Percentiles rank a stretch among this genome's conserved stretches.
Conservation (phyloP, 108 stramenopile species). For the Skeletonema menzelii region DNA sequence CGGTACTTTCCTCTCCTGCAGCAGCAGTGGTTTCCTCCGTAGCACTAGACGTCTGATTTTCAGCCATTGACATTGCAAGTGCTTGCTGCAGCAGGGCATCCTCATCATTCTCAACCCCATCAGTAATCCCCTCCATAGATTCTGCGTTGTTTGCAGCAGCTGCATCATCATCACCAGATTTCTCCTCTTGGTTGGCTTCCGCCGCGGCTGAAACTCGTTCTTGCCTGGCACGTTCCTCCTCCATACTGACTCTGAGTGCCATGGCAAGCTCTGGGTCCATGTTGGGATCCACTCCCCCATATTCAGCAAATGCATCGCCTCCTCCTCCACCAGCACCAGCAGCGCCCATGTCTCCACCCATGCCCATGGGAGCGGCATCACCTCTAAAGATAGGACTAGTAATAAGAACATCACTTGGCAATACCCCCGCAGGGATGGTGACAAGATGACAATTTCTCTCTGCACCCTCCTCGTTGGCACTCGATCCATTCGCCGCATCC, state of each 20-base stretch:
- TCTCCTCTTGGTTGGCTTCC: conserved; percentile 20
- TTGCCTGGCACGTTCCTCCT: conserved; percentile 94
- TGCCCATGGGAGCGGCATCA: conserved; percentile 62
- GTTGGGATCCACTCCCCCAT: conserved; percentile 94
- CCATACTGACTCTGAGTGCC: conserved; percentile 96
- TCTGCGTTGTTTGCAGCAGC: conserved; percentile 44
- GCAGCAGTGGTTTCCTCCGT: conserved; percentile 27
- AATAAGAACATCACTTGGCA: conserved; percentile 94
- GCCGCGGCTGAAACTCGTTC: conserved; percentile 58
- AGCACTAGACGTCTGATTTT: conserved; percentile 58
- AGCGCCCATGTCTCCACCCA: conserved; percentile 53
- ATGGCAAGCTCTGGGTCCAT: conserved; percentile 99
- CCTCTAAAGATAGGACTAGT: conserved; percentile 83
- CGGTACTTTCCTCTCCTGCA: conserved; percentile 12
- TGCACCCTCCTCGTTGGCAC: conserved; percentile 68
- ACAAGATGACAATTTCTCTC: conserved; percentile 91
- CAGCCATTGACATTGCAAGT: conserved; percentile 97
- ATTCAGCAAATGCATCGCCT: conserved; percentile 81
- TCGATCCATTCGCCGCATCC: conserved; percentile 89
- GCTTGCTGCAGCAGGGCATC: conserved; percentile 94
- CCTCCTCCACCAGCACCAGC: conserved; percentile 67
- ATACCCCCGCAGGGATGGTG: conserved; percentile 92
- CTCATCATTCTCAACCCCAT: conserved; percentile 71
- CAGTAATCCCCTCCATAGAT: conserved; percentile 19
- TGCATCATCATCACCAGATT: conserved; percentile 35